phyloP scores from a whole-genome alignment of 1,139 yeast genomes.

The Suhomyces choctaworum region DNA sequence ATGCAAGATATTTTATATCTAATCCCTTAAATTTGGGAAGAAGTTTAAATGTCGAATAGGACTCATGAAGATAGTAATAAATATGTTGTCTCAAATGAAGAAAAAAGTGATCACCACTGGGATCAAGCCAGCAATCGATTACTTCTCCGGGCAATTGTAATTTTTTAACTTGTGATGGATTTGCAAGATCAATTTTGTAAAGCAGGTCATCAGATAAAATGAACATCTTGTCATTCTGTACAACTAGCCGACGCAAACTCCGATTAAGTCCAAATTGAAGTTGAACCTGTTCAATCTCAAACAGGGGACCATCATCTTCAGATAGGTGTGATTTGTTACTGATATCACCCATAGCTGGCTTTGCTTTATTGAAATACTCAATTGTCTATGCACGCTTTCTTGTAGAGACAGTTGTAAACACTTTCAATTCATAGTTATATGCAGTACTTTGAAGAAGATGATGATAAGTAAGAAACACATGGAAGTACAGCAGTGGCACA shows the following conservation, averaged over 20 bases:
- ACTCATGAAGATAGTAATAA: conserved; percentile 35
- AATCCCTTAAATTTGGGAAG: conserved; percentile 36
- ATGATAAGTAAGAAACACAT: too few species aligned
- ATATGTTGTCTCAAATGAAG: conserved; percentile 26
- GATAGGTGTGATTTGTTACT: background rate
- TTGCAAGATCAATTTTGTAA: conserved; percentile 36
- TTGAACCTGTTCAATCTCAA: conserved; percentile 44
- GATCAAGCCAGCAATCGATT: conserved; percentile 40
- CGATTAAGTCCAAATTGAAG: conserved; percentile 40
- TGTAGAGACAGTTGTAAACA: too few species aligned
- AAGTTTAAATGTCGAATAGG: conserved; percentile 34
- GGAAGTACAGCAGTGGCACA: too few species aligned
- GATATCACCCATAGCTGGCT: too few species aligned
- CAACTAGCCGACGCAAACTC: conserved; percentile 23
- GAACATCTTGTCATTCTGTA: conserved; percentile 36
- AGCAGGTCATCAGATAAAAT: conserved; percentile 26
- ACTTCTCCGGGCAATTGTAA: conserved; percentile 29
- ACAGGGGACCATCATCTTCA: conserved; percentile 15
- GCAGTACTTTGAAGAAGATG: too few species aligned
- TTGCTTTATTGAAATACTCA: too few species aligned
- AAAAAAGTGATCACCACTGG: conserved; percentile 39
- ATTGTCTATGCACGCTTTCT: too few species aligned
- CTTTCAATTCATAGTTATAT: too few species aligned
- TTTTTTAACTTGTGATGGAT: conserved; percentile 38
- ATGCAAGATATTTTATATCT: conserved; percentile 28